Percentiles rank a stretch among this genome's conserved stretches.
phyloP scores from a whole-genome alignment of 2,329 filamentous ascomycete species.

The Mariannaea elegans region DNA sequence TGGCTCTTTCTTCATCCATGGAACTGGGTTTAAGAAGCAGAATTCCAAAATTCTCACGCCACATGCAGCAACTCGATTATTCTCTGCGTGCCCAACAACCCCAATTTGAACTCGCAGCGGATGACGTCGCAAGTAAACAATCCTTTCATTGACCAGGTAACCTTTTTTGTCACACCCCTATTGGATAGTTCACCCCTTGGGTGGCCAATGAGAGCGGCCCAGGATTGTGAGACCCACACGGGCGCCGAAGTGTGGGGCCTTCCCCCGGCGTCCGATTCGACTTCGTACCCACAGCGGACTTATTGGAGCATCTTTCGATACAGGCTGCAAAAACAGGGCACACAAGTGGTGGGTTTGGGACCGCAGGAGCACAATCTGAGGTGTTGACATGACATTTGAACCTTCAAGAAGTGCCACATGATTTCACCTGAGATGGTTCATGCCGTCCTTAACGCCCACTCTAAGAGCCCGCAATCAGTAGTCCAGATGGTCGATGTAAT shows the following conservation, averaged over 20 bases:
- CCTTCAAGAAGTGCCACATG: too few relatives aligned
- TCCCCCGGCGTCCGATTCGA: not conserved
- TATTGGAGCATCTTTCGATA: not conserved
- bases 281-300: not conserved
- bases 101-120: not conserved
- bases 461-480: too few relatives aligned
- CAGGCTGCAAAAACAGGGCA: too few relatives aligned
- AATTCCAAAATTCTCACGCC: not conserved
- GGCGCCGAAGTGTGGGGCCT: not conserved
- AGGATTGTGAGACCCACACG: constrained; percentile 26
- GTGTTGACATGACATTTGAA: too few relatives aligned
- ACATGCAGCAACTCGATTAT: not conserved
- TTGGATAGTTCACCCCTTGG: not conserved
- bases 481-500: too few relatives aligned
- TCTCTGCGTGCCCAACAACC: not conserved
- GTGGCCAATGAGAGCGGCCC: constrained; percentile 29
- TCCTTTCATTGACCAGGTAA: constrained; percentile 36
- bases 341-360: too few relatives aligned
- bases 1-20: not conserved
- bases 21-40: too few relatives aligned
- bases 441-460: too few relatives aligned
- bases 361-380: too few relatives aligned
- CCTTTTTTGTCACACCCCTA: constrained; percentile 16
- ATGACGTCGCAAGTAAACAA: constrained; percentile 49
- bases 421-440: too few relatives aligned